Base-by-base conservation (phyloP, 139 green algal species). In the Tetradesmus obliquus region DNA sequence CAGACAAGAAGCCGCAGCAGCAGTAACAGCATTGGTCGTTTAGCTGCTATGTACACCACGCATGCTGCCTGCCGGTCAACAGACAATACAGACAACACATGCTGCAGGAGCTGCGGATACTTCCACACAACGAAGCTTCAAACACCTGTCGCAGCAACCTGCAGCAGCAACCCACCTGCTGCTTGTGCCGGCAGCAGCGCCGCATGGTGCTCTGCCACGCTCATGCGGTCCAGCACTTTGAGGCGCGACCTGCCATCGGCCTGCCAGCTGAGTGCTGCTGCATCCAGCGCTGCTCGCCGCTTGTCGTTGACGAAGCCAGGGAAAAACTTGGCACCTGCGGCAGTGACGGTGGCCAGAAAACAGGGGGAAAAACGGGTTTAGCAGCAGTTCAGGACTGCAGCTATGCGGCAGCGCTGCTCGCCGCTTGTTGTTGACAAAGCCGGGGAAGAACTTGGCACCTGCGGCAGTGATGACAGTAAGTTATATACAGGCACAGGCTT, bases 371-470 rank as follows among this genome's bases (percentile, higher is more conserved):
- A 45, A 45, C 32, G 32, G 32, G 32, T 72, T 72, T 12, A 13
- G 62, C 62, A 72, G 62, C 10, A 1, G 7, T 1, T 6, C 6
- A 0, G 53, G 15, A 66, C 32, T 24, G 32, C 19, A 20, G 82
- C 19, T 45, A 74, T 82, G 10, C 3, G 62, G 10, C 12, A 97
- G 12, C 0, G 92, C 94, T 55, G 81, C 55, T 1, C 96, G 91
- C 53, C 93, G 90, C 0, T 51, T 22, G 2, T 94, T 92, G 10
- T 66, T 94, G 5, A 98, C 22, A 32, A 95, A 94, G 1, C 83
- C 91, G 3, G 95, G 96, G 88, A 98, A 98, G 89, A 97, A 97
- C 51, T 89, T 84, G 0, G 96, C 91, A 79, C 96, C 96, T 95
- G 96, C 55, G 32, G 81, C 53, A 66, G 58, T 24, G 55, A 22